These are phyloP conservation scores for Hypoxylon intermedium DNA, from an alignment of 495 filamentous ascomycete genomes.

Conservation along the genomic window DNA sequence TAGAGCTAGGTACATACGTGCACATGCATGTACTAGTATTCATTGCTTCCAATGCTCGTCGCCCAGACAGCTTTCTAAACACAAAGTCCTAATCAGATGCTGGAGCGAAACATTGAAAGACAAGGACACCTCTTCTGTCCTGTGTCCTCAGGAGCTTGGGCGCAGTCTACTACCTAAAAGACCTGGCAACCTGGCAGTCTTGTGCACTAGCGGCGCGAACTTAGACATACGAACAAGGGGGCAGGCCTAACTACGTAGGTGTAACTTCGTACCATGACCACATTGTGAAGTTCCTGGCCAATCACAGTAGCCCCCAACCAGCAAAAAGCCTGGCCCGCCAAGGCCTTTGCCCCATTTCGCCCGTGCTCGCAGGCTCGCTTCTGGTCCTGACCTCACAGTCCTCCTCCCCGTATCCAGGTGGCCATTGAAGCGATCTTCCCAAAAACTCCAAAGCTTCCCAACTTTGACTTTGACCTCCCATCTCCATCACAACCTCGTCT, in stretches of 20 bases:
- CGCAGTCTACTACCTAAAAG: too few species aligned
- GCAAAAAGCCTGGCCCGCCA: slow-evolving; percentile 32
- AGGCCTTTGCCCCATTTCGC: slow-evolving; percentile 34
- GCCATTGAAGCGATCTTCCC: slow-evolving; percentile 41
- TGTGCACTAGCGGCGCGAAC: slow-evolving; percentile 1
- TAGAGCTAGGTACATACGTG: too few species aligned
- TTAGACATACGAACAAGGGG: slow-evolving; percentile 31
- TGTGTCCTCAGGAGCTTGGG: too few species aligned
- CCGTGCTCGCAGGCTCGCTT: slow-evolving; percentile 40
- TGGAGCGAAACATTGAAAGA: too few species aligned
- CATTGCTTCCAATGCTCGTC: too few species aligned
- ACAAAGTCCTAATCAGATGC: too few species aligned
- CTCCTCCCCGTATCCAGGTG: slow-evolving; percentile 36
- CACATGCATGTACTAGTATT: too few species aligned
- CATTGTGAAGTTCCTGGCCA: slow-evolving; percentile 26
- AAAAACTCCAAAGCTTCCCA: slow-evolving; percentile 44
- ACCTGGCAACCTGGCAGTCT: neutral
- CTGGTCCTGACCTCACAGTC: slow-evolving; percentile 40
- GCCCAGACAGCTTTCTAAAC: too few species aligned
- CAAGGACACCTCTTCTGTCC: too few species aligned
- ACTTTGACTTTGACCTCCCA: slow-evolving; percentile 10
- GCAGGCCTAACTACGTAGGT: slow-evolving; percentile 23
- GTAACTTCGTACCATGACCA: slow-evolving; percentile 36
- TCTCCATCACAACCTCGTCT: slow-evolving; percentile 38
- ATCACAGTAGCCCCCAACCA: slow-evolving; percentile 16